Conservation (phyloP, 805 yeast species). For the Pichia nanzhaoensis region DNA sequence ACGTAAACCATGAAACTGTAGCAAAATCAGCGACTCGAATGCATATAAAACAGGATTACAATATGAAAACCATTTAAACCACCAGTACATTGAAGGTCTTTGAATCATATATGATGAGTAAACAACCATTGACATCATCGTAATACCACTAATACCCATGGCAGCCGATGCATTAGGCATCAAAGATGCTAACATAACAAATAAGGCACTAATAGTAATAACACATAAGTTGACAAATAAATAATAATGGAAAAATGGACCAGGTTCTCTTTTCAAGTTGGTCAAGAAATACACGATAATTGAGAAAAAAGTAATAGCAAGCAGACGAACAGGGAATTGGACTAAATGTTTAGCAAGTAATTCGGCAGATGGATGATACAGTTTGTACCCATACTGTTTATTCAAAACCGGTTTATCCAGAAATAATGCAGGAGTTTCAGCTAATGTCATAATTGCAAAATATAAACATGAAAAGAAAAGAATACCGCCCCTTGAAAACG, state of each 20-base stretch:
- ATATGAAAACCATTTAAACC: constrained; percentile 55
- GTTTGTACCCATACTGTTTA: constrained; percentile 56
- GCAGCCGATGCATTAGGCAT: constrained; percentile 48
- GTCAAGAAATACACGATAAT: constrained; percentile 46
- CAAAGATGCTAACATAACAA: constrained; percentile 47
- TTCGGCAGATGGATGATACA: constrained; percentile 64
- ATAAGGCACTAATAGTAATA: constrained; percentile 42
- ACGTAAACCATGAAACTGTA: constrained; percentile 48
- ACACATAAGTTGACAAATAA: constrained; percentile 36
- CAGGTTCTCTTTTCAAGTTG: constrained; percentile 43
- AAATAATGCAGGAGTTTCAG: constrained; percentile 54
- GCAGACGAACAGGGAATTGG: constrained; percentile 49
- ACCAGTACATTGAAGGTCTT: constrained; percentile 49
- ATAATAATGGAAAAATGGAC: constrained; percentile 45
- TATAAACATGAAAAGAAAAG: constrained; percentile 55
- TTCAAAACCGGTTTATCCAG: constrained; percentile 57
- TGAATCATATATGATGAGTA: constrained; percentile 66
- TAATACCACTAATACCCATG: constrained; percentile 51
- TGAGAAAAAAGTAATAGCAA: constrained; percentile 43
- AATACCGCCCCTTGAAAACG: constrained; percentile 58
- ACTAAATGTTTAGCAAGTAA: constrained; percentile 50
- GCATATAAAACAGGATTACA: constrained; percentile 42
- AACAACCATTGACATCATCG: constrained; percentile 42
- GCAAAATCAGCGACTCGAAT: constrained; percentile 48
- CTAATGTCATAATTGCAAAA: constrained; percentile 53